Conservation (phyloP, 495 filamentous ascomycete species). For the Penicillium flavigenum region DNA sequence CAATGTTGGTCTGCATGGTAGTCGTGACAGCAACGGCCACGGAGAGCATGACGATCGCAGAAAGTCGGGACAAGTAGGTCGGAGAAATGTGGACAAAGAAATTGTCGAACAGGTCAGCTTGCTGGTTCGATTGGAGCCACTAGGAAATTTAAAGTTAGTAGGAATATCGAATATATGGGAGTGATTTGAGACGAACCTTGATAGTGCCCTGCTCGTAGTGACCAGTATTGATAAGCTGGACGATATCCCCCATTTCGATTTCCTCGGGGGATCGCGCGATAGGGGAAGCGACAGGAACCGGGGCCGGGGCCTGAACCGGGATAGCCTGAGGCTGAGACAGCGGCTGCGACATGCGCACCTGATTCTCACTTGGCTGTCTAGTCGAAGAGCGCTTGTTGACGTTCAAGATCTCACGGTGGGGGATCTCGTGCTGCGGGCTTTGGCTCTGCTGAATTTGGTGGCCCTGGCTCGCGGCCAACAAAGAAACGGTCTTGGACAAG, state of each 20-base stretch:
- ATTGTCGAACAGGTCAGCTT: constrained; percentile 75
- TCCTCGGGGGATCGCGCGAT: constrained; percentile 56
- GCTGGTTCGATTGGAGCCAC: constrained; percentile 82
- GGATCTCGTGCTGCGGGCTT: constrained; percentile 42
- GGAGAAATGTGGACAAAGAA: constrained; percentile 76
- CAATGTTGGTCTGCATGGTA: constrained; percentile 61
- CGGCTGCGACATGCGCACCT: constrained; percentile 13
- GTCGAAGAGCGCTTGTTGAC: constrained; percentile 16
- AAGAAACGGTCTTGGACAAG: constrained; percentile 68
- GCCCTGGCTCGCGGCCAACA: constrained; percentile 64
- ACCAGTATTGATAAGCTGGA: constrained; percentile 60
- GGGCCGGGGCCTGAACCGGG: constrained; percentile 7
- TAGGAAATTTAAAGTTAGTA: constrained; percentile 39
- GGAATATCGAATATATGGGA: neutral
- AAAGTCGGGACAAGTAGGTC: constrained; percentile 62
- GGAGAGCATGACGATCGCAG: constrained; percentile 76
- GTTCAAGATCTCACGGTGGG: neutral
- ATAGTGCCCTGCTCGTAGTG: constrained; percentile 71
- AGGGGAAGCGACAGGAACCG: constrained; percentile 7
- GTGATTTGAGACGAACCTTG: constrained; percentile 45
- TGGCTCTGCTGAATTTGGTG: constrained; percentile 56
- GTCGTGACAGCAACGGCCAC: constrained; percentile 78
- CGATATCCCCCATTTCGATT: constrained; percentile 62
- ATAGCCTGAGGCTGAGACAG: constrained; percentile 25
- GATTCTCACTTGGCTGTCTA: constrained; percentile 12